These are phyloP conservation scores for Entophlyctis luteolus DNA, from an alignment of 192 early-diverging fungal species.

Conservation along the genomic window DNA sequence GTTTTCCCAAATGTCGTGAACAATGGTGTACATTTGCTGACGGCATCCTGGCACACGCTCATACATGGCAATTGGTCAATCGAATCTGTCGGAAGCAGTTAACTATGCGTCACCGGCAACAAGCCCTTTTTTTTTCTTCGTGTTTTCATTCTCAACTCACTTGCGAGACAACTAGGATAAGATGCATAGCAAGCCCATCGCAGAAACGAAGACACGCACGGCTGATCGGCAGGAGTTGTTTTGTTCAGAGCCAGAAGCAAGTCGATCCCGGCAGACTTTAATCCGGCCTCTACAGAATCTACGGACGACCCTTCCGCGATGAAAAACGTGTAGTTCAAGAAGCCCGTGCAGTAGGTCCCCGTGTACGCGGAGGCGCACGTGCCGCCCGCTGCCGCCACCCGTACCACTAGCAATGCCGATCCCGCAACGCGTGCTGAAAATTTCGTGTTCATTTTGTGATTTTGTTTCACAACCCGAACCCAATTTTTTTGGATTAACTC, in stretches of 20 bases:
- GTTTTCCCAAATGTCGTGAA: conserved; percentile 14
- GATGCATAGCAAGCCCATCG: neutral
- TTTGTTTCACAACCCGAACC: no score
- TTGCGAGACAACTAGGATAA: neutral
- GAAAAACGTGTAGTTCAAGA: neutral
- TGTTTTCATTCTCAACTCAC: neutral
- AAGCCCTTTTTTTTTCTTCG: no score
- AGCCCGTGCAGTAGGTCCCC: neutral
- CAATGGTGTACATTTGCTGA: neutral
- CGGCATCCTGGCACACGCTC: conserved; percentile 2
- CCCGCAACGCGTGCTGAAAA: no score
- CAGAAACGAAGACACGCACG: neutral
- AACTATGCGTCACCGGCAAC: neutral
- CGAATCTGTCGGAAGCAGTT: no score
- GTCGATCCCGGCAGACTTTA: conserved; percentile 4
- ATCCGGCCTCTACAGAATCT: neutral
- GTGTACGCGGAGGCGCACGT: neutral
- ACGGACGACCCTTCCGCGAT: neutral
- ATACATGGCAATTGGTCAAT: neutral
- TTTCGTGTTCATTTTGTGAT: no score
- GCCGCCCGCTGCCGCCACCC: no score
- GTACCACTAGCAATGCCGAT: no score
- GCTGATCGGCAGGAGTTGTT: neutral
- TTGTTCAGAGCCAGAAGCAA: conserved; percentile 2
- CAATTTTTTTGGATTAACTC: no score